Percentiles rank a stretch among this genome's conserved stretches.
Conservation (phyloP, 164 flowering plant genomes). For the Chimonanthus salicifolius region DNA sequence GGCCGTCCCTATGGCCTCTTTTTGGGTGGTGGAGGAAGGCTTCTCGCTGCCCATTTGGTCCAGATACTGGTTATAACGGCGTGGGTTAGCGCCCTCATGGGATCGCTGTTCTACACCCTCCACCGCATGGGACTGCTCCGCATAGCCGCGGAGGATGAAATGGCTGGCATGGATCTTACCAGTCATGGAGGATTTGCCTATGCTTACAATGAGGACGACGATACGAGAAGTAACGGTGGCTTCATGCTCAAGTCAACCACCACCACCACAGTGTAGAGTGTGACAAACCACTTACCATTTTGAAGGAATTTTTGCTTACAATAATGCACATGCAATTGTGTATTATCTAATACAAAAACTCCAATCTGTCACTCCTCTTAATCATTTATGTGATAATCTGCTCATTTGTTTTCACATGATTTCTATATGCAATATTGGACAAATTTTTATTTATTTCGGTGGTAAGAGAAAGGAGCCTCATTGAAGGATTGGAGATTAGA, state of each 20-base stretch:
- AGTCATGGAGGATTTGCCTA: constrained; percentile 83
- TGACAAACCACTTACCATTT: too few relatives aligned
- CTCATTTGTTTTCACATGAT: too few relatives aligned
- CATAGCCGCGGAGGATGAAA: constrained; percentile 66
- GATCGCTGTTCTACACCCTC: constrained; percentile 45
- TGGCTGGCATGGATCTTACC: constrained; percentile 80
- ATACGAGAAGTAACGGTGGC: neutral
- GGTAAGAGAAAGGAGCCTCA: too few relatives aligned
- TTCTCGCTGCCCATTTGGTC: constrained; percentile 57
- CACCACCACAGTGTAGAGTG: too few relatives aligned
- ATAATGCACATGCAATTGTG: too few relatives aligned
- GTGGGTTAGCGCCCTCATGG: constrained; percentile 82
- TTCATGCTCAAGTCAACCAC: constrained; percentile 6
- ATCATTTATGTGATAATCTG: too few relatives aligned
- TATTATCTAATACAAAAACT: too few relatives aligned
- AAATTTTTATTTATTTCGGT: too few relatives aligned
- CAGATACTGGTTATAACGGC: constrained; percentile 59
- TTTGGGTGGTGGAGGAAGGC: constrained; percentile 72
- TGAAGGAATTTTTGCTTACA: too few relatives aligned
- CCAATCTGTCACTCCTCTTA: too few relatives aligned
- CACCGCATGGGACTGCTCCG: constrained; percentile 46
- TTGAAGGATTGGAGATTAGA: too few relatives aligned
- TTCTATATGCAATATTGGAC: too few relatives aligned
- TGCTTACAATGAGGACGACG: constrained; percentile 39
- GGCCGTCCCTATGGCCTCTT: constrained; percentile 62